Evolutionary conservation across 1,284 basidiomycete species (phyloP), one percentile per base, ranked within the genome.

Genomic region (Tetrapyrgos nigripes): DNA sequence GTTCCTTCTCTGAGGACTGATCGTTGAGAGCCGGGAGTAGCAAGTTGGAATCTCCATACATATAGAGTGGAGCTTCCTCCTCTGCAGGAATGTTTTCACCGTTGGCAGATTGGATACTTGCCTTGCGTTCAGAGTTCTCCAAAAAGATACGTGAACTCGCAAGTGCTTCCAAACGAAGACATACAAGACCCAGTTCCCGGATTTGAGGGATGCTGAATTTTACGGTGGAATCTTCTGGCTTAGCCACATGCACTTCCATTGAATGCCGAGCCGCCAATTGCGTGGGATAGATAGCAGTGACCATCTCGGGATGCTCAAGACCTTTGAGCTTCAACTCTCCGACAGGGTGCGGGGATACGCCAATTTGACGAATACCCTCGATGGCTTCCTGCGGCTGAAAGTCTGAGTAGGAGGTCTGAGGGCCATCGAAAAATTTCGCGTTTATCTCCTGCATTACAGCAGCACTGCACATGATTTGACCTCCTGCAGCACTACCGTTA

Each of bases 271-370:
- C 91, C 21, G 85, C 83, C 21, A 99, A 80, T 17, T 85, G 84
- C 52, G 79, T 83, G 0, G 97, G 95, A 71, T 96, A 98, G 49
- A 98, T 83, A 24, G 92, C 75, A 27, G 93, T 93, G 14, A 99
- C 80, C 65, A 86, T 83, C 75, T 98, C 97, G 1, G 93, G 93
- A 1, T 92, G 83, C 75, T 98, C 96, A 35, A 98, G 81, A 14
- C 97, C 97, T 75, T 98, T 98, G 65, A 99, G 86, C 71, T 94
- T 94, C 63, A 91, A 84, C 73, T 98, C 95, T 23, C 97, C 97
- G 26, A 97, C 85, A 35, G 86, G 83, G 33, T 89, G 82, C 57
- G 96, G 84, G 29, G 85, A 81, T 49, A 96, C 82, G 2, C 91
- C 91, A 66, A 97, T 84, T 31, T 87, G 80, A 27, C 86, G 86